A percentile compares a stretch with the other conserved stretches of the same genome.
Conservation (phyloP, 2,329 filamentous ascomycete genomes). For the Paraconiothyrium sp. region DNA sequence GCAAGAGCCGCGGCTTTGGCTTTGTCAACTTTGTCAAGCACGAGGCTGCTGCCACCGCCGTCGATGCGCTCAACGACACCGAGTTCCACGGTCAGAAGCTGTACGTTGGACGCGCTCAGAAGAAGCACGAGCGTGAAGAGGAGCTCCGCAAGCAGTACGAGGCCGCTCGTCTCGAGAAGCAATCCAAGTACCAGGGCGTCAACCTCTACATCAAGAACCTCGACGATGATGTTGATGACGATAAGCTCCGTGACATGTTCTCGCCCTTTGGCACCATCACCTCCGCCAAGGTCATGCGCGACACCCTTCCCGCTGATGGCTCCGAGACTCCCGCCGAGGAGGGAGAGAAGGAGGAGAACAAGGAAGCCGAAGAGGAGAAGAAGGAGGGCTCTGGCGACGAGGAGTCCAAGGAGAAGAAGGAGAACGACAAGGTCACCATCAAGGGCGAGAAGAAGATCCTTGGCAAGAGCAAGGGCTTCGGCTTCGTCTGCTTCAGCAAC, state of each 20-base stretch:
- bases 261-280: conserved; percentile 92
- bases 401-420: conserved; percentile 65
- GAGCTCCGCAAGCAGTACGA: conserved; percentile 99
- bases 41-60: conserved; percentile 83
- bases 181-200: conserved; percentile 98
- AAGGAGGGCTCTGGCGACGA: conserved; percentile 67
- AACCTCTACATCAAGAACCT: conserved; percentile 99
- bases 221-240: conserved; percentile 95
- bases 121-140: conserved; percentile 99
- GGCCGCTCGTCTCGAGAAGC: conserved; percentile 96
- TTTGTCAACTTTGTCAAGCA: conserved; percentile 97
- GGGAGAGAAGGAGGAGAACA: conserved; percentile 56
- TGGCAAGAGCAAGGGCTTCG: conserved; percentile 99
- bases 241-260: conserved; percentile 96
- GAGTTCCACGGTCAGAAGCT: conserved; percentile 95
- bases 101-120: conserved; percentile 97
- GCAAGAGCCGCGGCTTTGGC: conserved; percentile 94
- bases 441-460: conserved; percentile 72
- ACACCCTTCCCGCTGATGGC: conserved; percentile 67
- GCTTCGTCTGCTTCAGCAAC: conserved; percentile 99
- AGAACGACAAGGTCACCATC: conserved; percentile 63
- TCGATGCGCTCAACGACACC: conserved; percentile 89
- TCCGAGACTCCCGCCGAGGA: conserved; percentile 57
- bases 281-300: conserved; percentile 99
- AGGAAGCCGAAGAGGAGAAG: conserved; percentile 66